Evolutionary conservation across 805 yeast genomes (phyloP), one percentile per base, ranked within the genome.

Genomic region (Candida piceae): DNA sequence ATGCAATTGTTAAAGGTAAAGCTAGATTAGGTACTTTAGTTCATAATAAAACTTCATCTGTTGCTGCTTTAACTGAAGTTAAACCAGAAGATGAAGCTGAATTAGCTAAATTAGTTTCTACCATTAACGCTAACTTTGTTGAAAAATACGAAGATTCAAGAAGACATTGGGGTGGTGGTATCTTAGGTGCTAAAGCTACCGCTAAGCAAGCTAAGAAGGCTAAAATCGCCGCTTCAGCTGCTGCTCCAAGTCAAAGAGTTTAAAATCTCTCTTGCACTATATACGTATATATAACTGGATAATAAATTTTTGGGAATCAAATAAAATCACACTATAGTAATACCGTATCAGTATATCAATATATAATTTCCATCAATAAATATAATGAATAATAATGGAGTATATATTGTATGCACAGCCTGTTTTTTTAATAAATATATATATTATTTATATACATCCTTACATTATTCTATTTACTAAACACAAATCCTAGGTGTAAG

Each of bases 141-240:
- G 95, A 85, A 66, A 86, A 87, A 74, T 86, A 82, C 84, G 97
- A 90, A 64, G 97, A 93, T 59, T 64, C 77, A 66, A 90, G 94
- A 80, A 88, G 86, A 76, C 95, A 87, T 83, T 90, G 98, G 98
- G 97, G 97, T 79, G 98, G 98, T 79, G 98, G 98, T 79, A 66
- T 87, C 70, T 75, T 93, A 79, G 96, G 97, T 70, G 74, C 84
- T 59, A 93, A 90, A 78, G 87, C 97, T 63, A 78, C 76, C 62
- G 93, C 80, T 64, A 86, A 83, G 76, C 65, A 69, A 50, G 89
- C 78, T 58, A 86, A 84, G 81, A 80, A 69, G 63, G 81, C 78
- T 52, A 79, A 73, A 71, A 70, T 35, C 32, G 48, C 47, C 29
- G 52, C 55, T 36, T 42, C 95, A 62, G 94, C 96, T 72, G 41